These are phyloP conservation scores for Verticillium dahliae DNA, from an alignment of 2,329 filamentous ascomycete genomes.

Conservation along the genomic window DNA sequence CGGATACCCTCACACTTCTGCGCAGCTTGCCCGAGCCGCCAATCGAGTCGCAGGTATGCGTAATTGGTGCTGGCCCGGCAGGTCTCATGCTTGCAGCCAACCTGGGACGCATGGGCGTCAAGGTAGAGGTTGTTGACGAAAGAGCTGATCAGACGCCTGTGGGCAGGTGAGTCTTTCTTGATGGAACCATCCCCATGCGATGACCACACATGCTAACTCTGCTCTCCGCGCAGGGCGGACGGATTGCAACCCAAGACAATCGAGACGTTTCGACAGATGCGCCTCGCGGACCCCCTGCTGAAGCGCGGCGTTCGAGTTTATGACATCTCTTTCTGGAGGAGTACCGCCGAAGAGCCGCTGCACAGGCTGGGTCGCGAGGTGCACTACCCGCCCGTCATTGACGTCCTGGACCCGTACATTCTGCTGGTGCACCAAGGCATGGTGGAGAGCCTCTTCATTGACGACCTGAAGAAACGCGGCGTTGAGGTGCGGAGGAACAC, in stretches of 20 bases:
- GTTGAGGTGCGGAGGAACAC: constrained; percentile 57
- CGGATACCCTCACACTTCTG: constrained; percentile 40
- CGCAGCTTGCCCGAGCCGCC: constrained; percentile 41
- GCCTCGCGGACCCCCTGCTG: constrained; percentile 62
- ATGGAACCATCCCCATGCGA: neutral
- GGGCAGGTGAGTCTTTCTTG: constrained; percentile 36
- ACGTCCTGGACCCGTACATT: constrained; percentile 51
- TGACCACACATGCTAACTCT: constrained; percentile 8
- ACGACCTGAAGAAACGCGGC: constrained; percentile 60
- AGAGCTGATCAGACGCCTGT: constrained; percentile 60
- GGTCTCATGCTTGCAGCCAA: constrained; percentile 49
- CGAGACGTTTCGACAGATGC: constrained; percentile 68
- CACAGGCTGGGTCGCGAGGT: constrained; percentile 57
- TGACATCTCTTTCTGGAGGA: constrained; percentile 69
- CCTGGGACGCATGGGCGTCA: constrained; percentile 60
- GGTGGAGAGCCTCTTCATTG: constrained; percentile 64
- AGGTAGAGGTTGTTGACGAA: constrained; percentile 61
- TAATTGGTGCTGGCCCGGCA: constrained; percentile 50
- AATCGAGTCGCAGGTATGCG: constrained; percentile 38
- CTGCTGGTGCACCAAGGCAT: constrained; percentile 66
- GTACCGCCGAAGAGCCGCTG: constrained; percentile 42
- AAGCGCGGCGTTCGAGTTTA: constrained; percentile 63
- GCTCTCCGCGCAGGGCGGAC: constrained; percentile 45
- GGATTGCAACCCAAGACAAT: constrained; percentile 74
- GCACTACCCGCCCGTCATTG: constrained; percentile 60